phyloP scores from a whole-genome alignment of 176 grass and related monocot species.

The Raddia distichophylla region DNA sequence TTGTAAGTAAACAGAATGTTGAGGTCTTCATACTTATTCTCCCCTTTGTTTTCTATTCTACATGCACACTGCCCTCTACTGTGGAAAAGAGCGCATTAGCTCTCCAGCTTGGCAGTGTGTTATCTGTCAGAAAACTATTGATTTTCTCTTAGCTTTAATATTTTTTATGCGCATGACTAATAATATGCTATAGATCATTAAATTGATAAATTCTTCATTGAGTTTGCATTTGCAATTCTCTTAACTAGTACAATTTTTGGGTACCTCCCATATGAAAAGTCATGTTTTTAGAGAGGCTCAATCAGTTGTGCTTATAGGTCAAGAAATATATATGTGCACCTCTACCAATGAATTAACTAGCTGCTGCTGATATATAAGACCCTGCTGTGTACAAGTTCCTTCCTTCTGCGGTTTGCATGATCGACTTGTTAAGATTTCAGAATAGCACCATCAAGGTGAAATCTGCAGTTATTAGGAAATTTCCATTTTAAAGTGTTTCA shows the following conservation, averaged over 20 bases:
- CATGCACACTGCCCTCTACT: background rate
- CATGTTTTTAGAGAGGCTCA: background rate
- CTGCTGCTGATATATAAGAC: background rate
- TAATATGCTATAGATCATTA: background rate
- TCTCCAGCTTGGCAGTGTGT: background rate
- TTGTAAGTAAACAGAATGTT: constrained; percentile 4
- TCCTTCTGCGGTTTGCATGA: background rate
- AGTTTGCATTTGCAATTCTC: background rate
- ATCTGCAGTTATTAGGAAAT: background rate
- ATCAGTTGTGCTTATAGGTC: background rate
- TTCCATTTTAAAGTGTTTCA: background rate
- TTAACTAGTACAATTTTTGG: constrained; percentile 17
- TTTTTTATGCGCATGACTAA: constrained; percentile 1
- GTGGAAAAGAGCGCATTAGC: background rate
- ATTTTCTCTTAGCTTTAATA: background rate
- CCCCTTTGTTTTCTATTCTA: background rate
- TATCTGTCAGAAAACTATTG: background rate
- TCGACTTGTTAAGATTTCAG: background rate
- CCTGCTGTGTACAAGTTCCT: background rate
- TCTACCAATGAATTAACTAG: background rate
- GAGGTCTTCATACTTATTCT: background rate
- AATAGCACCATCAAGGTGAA: background rate
- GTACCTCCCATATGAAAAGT: background rate
- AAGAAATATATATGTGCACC: background rate
- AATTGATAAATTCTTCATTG: background rate